A percentile compares a stretch with the other conserved stretches of the same genome.
These are phyloP conservation scores for Leucocoprinus leucothites DNA, from an alignment of 768 basidiomycete genomes.

Conservation along the genomic window DNA sequence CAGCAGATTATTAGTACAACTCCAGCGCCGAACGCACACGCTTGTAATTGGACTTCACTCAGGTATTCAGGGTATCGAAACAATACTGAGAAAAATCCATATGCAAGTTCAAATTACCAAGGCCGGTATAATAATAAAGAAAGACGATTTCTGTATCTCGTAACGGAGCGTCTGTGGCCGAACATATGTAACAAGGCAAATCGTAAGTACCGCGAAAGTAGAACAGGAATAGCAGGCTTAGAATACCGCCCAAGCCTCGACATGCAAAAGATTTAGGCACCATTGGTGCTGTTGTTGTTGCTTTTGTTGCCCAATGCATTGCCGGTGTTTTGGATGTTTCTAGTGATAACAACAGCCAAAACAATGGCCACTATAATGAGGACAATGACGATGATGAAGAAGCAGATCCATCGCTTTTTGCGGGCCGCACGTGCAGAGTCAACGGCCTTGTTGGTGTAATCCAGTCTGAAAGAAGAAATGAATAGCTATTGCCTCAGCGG, in stretches of 20 bases:
- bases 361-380: constrained; percentile 66
- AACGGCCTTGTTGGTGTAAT: constrained; percentile 86
- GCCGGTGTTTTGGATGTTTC: constrained; percentile 32
- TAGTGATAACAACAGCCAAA: constrained; percentile 52
- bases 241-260: not conserved
- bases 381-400: constrained; percentile 66
- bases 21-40: too few relatives aligned
- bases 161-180: not conserved
- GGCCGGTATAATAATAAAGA: too few relatives aligned
- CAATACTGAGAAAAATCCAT: constrained; percentile 3
- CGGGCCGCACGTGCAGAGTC: constrained; percentile 83
- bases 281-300: not conserved
- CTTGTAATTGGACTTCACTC: not conserved
- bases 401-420: constrained; percentile 98
- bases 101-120: constrained; percentile 5
- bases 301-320: not conserved
- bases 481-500: constrained; percentile 10
- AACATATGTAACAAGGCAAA: constrained; percentile 2
- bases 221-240: not conserved
- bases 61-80: constrained; percentile 9
- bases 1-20: too few relatives aligned
- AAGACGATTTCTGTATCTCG: not conserved
- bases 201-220: constrained; percentile 1
- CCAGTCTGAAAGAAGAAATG: constrained; percentile 45
- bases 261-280: too few relatives aligned